Conservation (phyloP, 2,329 filamentous ascomycete genomes). For the Akanthomyces dipterigenus region DNA sequence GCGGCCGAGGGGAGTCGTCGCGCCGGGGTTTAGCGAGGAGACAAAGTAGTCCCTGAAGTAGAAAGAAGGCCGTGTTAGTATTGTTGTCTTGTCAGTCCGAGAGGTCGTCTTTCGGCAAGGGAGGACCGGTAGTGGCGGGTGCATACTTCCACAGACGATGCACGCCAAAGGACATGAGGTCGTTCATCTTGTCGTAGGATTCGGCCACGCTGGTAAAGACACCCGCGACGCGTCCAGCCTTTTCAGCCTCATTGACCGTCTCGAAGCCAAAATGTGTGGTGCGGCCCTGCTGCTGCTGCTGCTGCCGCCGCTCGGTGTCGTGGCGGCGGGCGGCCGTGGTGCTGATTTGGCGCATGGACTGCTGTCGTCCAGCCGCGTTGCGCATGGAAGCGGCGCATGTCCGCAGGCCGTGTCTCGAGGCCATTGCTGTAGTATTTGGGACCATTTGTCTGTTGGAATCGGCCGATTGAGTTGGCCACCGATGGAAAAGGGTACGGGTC, state of each 20-base stretch:
- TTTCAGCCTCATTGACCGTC: slow-evolving; percentile 74
- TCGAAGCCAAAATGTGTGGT: slow-evolving; percentile 90
- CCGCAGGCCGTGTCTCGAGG: slow-evolving; percentile 22
- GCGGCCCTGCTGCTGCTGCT: slow-evolving; percentile 33
- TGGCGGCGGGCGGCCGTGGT: slow-evolving; percentile 21
- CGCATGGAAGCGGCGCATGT: slow-evolving; percentile 21
- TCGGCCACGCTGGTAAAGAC: slow-evolving; percentile 95
- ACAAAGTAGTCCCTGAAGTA: slow-evolving; percentile 75
- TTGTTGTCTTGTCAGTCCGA: not conserved
- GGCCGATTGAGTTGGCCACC: not conserved
- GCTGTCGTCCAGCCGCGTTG: slow-evolving; percentile 11
- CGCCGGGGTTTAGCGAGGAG: slow-evolving; percentile 78
- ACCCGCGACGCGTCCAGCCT: slow-evolving; percentile 63
- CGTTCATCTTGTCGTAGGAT: slow-evolving; percentile 97
- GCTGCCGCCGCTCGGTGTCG: slow-evolving; percentile 13
- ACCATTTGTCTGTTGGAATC: not conserved
- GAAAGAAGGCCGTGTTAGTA: not conserved
- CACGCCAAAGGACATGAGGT: slow-evolving; percentile 96
- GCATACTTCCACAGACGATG: slow-evolving; percentile 88
- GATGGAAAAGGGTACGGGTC: not conserved
- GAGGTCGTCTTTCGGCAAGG: not conserved
- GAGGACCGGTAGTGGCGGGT: not conserved
- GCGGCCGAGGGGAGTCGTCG: slow-evolving; percentile 34
- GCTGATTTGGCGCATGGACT: slow-evolving; percentile 21
- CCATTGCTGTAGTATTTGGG: not conserved